Evolutionary conservation across 345 rosid genomes (phyloP).

Genomic region (Lepidium aucheri): DNA sequence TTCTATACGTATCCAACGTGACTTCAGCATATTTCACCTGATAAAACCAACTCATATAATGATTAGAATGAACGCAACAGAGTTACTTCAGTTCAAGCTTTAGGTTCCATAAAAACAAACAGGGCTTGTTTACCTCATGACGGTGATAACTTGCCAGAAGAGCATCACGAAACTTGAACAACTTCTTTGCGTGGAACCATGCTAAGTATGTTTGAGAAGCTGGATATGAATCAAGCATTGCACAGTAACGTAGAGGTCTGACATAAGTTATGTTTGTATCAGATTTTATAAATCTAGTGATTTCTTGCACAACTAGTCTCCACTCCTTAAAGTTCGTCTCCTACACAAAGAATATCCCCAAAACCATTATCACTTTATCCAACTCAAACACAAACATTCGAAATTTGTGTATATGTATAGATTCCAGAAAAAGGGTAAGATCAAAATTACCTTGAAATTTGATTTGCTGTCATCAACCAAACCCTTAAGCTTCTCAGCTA

Average conservation of each 20-base stretch:
- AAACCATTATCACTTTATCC: background rate
- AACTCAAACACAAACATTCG: background rate
- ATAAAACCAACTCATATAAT: slow-evolving; percentile 6
- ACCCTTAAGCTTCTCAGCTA: slow-evolving; percentile 41
- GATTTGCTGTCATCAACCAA: background rate
- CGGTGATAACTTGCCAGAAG: slow-evolving; percentile 74
- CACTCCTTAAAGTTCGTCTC: slow-evolving; percentile 87
- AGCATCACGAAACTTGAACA: slow-evolving; percentile 76
- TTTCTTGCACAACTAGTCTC: slow-evolving; percentile 83
- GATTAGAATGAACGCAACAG: background rate
- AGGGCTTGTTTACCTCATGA: slow-evolving; percentile 51
- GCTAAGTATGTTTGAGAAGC: slow-evolving; percentile 65
- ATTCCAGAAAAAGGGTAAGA: no score
- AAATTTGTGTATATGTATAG: no score
- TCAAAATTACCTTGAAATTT: no score
- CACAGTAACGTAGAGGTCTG: slow-evolving; percentile 76
- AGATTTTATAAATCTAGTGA: slow-evolving; percentile 50
- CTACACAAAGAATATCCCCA: slow-evolving; percentile 31
- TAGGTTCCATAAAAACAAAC: background rate
- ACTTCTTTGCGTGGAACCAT: slow-evolving; percentile 78
- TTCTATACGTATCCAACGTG: slow-evolving; percentile 79
- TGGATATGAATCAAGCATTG: slow-evolving; percentile 57
- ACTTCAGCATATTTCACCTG: slow-evolving; percentile 96
- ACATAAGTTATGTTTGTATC: slow-evolving; percentile 35
- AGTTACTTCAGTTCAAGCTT: background rate